Evolutionary conservation across 1,139 yeast species (phyloP), one percentile per base, ranked within the genome.

Genomic region (Lodderomyces metapsilosis): DNA sequence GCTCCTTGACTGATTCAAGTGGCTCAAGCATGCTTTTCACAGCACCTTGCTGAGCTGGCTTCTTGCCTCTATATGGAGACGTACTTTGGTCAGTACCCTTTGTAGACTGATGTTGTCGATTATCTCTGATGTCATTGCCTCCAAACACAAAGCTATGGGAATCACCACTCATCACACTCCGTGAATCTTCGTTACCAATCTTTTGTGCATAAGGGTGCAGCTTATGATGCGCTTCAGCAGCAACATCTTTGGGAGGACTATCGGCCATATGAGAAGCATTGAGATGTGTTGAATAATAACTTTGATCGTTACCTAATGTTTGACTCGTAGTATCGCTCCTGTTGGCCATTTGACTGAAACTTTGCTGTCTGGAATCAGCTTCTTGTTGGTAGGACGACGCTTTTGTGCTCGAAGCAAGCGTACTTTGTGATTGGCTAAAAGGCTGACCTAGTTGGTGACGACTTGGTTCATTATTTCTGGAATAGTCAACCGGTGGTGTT

Each of bases 61-160:
- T 28, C 18, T 7, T 28, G 11, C 3, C 15, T 11, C 15, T 15
- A 28, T 28, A 28, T 5, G 32, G 32, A 2, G 32, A 28, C 6
- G n/a, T 28, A 28, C 18, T 28, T 4, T 8, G 3, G 4, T 13
- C 39, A 22, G 60, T 15, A 28, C 32, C 53, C 6, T 3, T 28
- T 6, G 18, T 28, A 11, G 32, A 28, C 32, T 28, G 9, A n/a
- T 32, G 27, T 12, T 18, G 20, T 23, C 31, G 31, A n/a, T 17
- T 22, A 3, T 18, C 42, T 44, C 16, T 38, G 10, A 35, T 2
- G 18, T 40, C 38, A 13, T 6, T 12, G 20, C 31, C 8, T 13
- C 48, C 13, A 52, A 67, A 68, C 1, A 62, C 57, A 43, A 67
- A 67, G 42, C 69, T 64, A 22, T 61, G 71, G 1, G 67, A 50